Evolutionary conservation across 106 monocot species (phyloP), one percentile per base, ranked within the genome.

Genomic region (Ottelia alismoides): DNA sequence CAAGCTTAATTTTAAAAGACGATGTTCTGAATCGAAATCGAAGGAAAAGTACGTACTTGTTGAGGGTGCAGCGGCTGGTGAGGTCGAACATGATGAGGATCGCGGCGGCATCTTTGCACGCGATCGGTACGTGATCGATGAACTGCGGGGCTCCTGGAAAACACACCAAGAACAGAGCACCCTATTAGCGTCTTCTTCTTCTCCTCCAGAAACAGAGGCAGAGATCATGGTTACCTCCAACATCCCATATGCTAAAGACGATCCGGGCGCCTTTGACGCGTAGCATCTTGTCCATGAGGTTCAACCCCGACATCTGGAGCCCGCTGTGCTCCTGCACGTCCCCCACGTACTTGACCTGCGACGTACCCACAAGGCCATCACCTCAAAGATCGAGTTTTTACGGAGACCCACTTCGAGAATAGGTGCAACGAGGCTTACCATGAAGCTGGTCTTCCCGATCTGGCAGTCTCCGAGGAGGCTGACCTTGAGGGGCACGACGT

Each of bases 31-130:
- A 20, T 51, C n/a, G 53, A 30, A 14, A 47, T 10, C 2, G 11
- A 56, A 31, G 25, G 11, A 57, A 53, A 30, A 56, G 20, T 22
- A 32, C 31, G 56, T 19, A 98, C 96, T 78, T 98, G 31, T 65
- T 85, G 1, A 98, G 62, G 11, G 85, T 90, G 63, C 79, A 66
- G 27, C 82, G 72, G 45, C 63, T 79, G 20, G 98, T 98, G 17
- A 98, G 89, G 72, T 98, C 98, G 44, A 98, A 98, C 98, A 98
- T 98, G 63, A 75, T 82, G 23, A 98, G 65, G 67, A 98, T 86
- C 22, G 98, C 89, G 21, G 65, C 79, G 11, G 98, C 73, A 65
- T 90, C 98, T 64, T 85, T 90, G 53, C 98, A 98, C 55, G 89
- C 98, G 9, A 98, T 73, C 0, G 98, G 89, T 3, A 98, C 52